Evolutionary conservation across 306 rosid species (phyloP), one percentile per base, ranked within the genome.

Genomic region (Prunus fruticosa): DNA sequence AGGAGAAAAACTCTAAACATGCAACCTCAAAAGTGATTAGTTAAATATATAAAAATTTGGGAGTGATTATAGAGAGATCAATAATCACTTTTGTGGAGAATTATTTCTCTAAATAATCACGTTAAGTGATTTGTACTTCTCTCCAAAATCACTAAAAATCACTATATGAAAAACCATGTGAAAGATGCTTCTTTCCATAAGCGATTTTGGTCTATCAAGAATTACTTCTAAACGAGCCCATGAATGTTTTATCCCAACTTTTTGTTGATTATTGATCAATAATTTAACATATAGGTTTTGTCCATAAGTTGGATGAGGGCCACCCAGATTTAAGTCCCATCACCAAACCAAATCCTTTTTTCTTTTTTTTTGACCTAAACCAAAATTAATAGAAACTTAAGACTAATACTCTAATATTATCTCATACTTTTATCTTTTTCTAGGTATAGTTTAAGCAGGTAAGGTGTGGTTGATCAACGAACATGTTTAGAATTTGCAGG

Each of bases 401-500:
- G 45, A 25, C 28, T 45, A 56, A 14, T 73, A 14, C 30, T 14
- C 19, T 3, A 4, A 15, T 23, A 14, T 14, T 68, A 68, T 3
- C 16, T 6, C 12, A 16, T 32, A 18, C 68, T 64, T 8, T 16
- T 2, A 28, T 51, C 49, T 18, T 14, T 23, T 56, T 16, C n/a
- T 16, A 8, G 68, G 68, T 43, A 1, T 25, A 60, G 54, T 58
- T 34, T 38, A 43, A 46, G 53, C 58, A 32, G 54, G 56, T 64
- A 46, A 54, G 66, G 90, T 81, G 82, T 82, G 68, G 92, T 86
- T 83, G 91, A 88, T 84, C 88, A 90, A 79, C 92, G 52, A 86
- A 88, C 87, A 82, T 19, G 16, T 25, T 12, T 38, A 54, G 30
- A 60, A 72, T 64, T 28, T 69, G 30, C 64, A 54, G 58, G 69